Evolutionary conservation across 768 basidiomycete species (phyloP).

Genomic region (Phlebiopsis gigantea): DNA sequence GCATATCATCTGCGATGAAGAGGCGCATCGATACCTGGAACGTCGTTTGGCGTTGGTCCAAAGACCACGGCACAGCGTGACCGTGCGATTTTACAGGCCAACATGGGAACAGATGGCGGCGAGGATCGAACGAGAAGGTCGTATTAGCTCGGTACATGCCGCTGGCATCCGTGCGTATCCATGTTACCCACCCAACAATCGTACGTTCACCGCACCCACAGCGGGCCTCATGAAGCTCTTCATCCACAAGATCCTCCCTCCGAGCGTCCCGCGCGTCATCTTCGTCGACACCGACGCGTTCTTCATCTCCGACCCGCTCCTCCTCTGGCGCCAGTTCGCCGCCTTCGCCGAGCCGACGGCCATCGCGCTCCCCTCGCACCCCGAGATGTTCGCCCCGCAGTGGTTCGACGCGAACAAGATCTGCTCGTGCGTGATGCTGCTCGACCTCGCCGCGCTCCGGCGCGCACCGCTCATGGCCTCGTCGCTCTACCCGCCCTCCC

Average conservation of each 20-base stretch:
- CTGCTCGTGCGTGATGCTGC: conserved; percentile 50
- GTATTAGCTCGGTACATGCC: conserved; percentile 40
- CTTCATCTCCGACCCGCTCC: conserved; percentile 40
- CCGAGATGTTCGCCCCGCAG: conserved; percentile 32
- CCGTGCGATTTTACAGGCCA: conserved; percentile 38
- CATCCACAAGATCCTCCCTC: conserved; percentile 44
- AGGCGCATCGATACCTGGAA: conserved; percentile 35
- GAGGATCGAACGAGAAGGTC: conserved; percentile 41
- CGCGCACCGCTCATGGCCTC: conserved; percentile 44
- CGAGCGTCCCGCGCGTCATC: conserved; percentile 38
- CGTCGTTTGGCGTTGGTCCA: conserved; percentile 33
- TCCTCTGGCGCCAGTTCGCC: conserved; percentile 40
- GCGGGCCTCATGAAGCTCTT: conserved; percentile 51
- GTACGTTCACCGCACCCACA: conserved; percentile 13
- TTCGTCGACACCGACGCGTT: conserved; percentile 49
- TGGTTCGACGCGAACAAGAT: conserved; percentile 44
- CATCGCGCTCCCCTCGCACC: conserved; percentile 40
- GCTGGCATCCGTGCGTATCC: conserved; percentile 40
- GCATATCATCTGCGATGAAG: conserved; percentile 36
- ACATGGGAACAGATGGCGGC: conserved; percentile 37
- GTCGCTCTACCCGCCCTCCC: conserved; percentile 26
- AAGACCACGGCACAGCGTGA: conserved; percentile 31
- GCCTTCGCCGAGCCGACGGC: conserved; percentile 30
- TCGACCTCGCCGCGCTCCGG: conserved; percentile 41
- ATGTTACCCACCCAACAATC: not conserved